Evolutionary conservation across 73 alveolate genomes (phyloP).

Genomic region (Paramecium primaurelia): DNA sequence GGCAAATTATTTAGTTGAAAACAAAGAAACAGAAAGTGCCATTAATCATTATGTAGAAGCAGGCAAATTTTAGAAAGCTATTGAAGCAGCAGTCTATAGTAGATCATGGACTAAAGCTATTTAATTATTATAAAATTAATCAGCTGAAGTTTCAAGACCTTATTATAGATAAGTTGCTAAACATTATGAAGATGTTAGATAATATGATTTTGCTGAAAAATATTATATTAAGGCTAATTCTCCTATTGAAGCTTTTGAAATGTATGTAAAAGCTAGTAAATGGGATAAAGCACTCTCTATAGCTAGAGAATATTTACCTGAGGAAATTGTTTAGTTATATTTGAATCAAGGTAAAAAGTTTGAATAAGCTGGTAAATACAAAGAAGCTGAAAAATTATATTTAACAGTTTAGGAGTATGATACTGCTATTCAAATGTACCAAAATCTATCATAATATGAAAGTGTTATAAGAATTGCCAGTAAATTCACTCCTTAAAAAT

Average conservation of each 20-base stretch:
- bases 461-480: slow-evolving; percentile 97
- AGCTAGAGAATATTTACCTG: slow-evolving; percentile 94
- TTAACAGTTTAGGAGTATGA: slow-evolving; percentile 97
- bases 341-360: slow-evolving; percentile 94
- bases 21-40: slow-evolving; percentile 73
- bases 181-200: slow-evolving; percentile 99
- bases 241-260: slow-evolving; percentile 92
- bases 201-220: slow-evolving; percentile 97
- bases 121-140: slow-evolving; percentile 87
- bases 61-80: slow-evolving; percentile 96
- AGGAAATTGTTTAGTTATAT: slow-evolving; percentile 87
- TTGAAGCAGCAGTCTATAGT: slow-evolving; percentile 99
- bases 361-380: slow-evolving; percentile 88
- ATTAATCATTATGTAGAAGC: slow-evolving; percentile 94
- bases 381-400: slow-evolving; percentile 99
- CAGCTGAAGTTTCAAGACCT: slow-evolving; percentile 98
- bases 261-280: slow-evolving; percentile 95
- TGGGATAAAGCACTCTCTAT: slow-evolving; percentile 97
- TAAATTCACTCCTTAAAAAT: slow-evolving; percentile 94
- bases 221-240: slow-evolving; percentile 87
- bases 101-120: slow-evolving; percentile 97
- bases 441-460: slow-evolving; percentile 92
- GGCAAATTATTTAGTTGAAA: slow-evolving; percentile 93
- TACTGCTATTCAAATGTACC: slow-evolving; percentile 98
- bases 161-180: slow-evolving; percentile 96